phyloP scores from a whole-genome alignment of 2,329 filamentous ascomycete genomes.

The Colletotrichum liaoningense region DNA sequence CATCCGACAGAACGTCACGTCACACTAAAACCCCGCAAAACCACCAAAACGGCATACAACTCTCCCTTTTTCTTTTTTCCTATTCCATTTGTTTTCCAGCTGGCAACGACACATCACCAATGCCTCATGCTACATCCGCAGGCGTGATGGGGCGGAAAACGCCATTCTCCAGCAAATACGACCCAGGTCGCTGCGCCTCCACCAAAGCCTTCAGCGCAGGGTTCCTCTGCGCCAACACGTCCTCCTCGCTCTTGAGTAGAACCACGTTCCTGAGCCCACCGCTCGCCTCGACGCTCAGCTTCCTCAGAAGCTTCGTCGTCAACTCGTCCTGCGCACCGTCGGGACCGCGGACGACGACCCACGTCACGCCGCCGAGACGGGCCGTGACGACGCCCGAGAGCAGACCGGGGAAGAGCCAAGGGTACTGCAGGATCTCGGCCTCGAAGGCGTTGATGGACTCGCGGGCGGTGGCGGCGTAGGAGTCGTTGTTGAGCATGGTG shows the following conservation, averaged over 20 bases:
- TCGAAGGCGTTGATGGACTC: conserved; percentile 88
- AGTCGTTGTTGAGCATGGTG: conserved; percentile 73
- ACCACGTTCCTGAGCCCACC: conserved; percentile 44
- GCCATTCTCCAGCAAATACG: conserved; percentile 39
- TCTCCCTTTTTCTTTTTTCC: not conserved
- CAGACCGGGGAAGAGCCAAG: conserved; percentile 89
- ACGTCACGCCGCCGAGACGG: conserved; percentile 72
- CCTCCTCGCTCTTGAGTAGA: conserved; percentile 30
- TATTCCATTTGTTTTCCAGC: not conserved
- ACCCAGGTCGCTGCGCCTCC: conserved; percentile 20
- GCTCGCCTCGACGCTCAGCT: conserved; percentile 41
- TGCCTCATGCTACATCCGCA: conserved; percentile 32
- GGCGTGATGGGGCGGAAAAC: conserved; percentile 36
- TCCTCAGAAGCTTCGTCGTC: conserved; percentile 31
- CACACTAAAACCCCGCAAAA: not conserved
- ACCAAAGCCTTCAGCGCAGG: conserved; percentile 37
- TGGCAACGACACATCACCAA: too few relatives aligned
- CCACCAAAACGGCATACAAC: not conserved
- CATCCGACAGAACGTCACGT: not conserved
- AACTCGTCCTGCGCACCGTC: conserved; percentile 24
- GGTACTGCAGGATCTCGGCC: conserved; percentile 90
- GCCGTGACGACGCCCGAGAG: conserved; percentile 81
- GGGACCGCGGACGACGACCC: conserved; percentile 39
- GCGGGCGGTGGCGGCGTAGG: conserved; percentile 73
- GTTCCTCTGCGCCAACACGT: conserved; percentile 40